Base-by-base conservation (phyloP, 2,329 filamentous ascomycete genomes). In the Aureobasidium zeae region DNA sequence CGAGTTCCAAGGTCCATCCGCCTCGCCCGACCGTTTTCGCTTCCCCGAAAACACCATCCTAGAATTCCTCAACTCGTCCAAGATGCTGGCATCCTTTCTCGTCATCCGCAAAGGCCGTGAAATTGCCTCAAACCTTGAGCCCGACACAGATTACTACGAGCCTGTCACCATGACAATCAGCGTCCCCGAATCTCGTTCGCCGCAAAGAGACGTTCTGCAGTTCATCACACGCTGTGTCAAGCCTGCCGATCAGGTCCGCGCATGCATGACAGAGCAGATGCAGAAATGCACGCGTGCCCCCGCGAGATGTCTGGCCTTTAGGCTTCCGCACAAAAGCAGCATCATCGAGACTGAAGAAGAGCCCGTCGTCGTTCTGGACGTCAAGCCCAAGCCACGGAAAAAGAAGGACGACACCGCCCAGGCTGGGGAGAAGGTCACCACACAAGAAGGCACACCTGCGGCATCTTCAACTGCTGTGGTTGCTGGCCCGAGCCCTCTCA, bases 1-100 rank as follows among this genome's bases (percentile, higher is more conserved):
- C 48, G 80, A 85, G 52, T 85, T 86, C 58, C 4, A 53, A 49
- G 13, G 35, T 12, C 51, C 55, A 12, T 73, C 74, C 34, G 79
- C 79, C 24, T 77, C 68, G 2, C 83, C 82, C 33, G 84, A 89
- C 58, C 75, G 83, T 19, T 88, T 84, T 57, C 65, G 86, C 35
- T 88, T 91, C 50, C 85, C 85, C 2, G 83, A 80, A 52, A 81
- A 83, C 57, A 83, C 80, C 60, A 81, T 89, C 24, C 60, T 89
- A 37, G 83, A 91, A 57, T 79, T 77, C 55, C 65, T 79, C 2
- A 56, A 57, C 9, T 52, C 53, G 3, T 53, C 61, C 34, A 69
- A 70, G n/a, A 73, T 84, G 2, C 72, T 86, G 31, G 80, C 80
- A 3, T 88, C 83, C 1, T 91, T 89, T 56, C 67, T 91, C 9